Percentiles rank a stretch among this genome's conserved stretches.
Evolutionary conservation across 768 basidiomycete genomes (phyloP).

Genomic region (Termitomyces bulborhizus): DNA sequence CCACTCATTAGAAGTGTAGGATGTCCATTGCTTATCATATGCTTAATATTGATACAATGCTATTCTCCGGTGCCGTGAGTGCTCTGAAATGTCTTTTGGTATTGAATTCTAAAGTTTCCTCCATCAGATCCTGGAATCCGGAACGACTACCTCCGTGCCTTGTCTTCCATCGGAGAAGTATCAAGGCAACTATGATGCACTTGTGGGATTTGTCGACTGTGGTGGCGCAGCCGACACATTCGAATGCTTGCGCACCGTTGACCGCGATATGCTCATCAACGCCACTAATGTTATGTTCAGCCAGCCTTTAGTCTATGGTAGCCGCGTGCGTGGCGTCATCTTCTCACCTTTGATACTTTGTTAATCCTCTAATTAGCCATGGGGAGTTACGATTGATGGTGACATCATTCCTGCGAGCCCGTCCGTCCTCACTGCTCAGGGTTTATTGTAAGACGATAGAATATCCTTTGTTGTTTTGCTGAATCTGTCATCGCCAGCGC

Average conservation of each 20-base stretch:
- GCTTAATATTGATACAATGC: constrained; percentile 21
- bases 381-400: constrained; percentile 15
- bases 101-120: background rate
- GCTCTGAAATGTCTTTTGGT: background rate
- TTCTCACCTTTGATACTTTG: background rate
- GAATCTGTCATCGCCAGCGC: constrained; percentile 4
- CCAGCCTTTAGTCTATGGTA: constrained; percentile 12
- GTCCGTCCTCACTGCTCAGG: constrained; percentile 14
- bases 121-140: constrained; percentile 36
- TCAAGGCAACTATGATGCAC: constrained; percentile 30
- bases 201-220: constrained; percentile 28
- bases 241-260: constrained; percentile 16
- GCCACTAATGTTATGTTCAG: constrained; percentile 13
- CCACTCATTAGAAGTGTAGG: background rate
- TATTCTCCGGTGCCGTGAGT: constrained; percentile 29
- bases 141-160: constrained; percentile 23
- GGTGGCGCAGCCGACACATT: constrained; percentile 22
- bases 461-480: background rate
- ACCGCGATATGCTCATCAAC: constrained; percentile 12
- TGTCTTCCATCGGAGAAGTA: constrained; percentile 24
- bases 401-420: constrained; percentile 15
- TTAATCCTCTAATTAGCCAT: constrained; percentile 6
- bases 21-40: constrained; percentile 30
- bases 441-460: constrained; percentile 12
- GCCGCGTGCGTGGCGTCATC: constrained; percentile 8